Conservation (phyloP, 2,329 filamentous ascomycete genomes). For the Microcyclospora pomicola region DNA sequence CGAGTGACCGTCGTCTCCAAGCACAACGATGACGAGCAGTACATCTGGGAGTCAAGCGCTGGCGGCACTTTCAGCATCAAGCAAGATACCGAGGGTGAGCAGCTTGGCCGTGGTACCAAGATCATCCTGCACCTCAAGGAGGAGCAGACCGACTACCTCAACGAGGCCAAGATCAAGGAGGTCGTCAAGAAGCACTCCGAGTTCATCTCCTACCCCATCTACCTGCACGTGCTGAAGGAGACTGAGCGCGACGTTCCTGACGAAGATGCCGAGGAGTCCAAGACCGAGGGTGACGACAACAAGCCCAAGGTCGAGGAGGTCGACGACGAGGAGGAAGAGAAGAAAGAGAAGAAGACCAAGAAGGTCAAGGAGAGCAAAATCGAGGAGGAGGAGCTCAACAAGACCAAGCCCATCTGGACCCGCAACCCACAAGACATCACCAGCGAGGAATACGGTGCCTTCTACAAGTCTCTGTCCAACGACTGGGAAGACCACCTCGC, state of each 20-base stretch:
- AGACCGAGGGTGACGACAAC: conserved; percentile 72
- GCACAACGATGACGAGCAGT: conserved; percentile 99
- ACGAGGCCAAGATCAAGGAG: conserved; percentile 99
- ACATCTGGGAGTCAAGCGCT: conserved; percentile 96
- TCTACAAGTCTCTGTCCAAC: conserved; percentile 99
- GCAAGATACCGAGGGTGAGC: conserved; percentile 80
- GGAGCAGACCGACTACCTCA: conserved; percentile 95
- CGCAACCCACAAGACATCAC: conserved; percentile 92
- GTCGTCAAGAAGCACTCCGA: conserved; percentile 99
- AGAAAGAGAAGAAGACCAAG: conserved; percentile 98
- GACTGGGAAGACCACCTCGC: conserved; percentile 99
- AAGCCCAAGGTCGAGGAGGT: conserved; percentile 93
- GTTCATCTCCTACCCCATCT: conserved; percentile 99
- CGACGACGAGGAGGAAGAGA: conserved; percentile 57
- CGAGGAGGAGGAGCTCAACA: conserved; percentile 99
- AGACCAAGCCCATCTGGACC: conserved; percentile 99
- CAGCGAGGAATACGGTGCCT: conserved; percentile 91
- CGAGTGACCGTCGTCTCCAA: conserved; percentile 91
- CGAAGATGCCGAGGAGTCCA: conserved; percentile 68
- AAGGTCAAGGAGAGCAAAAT: conserved; percentile 98
- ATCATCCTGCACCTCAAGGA: conserved; percentile 99
- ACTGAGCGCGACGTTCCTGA: conserved; percentile 97
- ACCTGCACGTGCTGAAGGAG: conserved; percentile 99
- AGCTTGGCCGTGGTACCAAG: conserved; percentile 87
- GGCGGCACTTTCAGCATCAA: conserved; percentile 94